Conservation (phyloP, 805 yeast genomes). For the Pichia cabralensis region DNA sequence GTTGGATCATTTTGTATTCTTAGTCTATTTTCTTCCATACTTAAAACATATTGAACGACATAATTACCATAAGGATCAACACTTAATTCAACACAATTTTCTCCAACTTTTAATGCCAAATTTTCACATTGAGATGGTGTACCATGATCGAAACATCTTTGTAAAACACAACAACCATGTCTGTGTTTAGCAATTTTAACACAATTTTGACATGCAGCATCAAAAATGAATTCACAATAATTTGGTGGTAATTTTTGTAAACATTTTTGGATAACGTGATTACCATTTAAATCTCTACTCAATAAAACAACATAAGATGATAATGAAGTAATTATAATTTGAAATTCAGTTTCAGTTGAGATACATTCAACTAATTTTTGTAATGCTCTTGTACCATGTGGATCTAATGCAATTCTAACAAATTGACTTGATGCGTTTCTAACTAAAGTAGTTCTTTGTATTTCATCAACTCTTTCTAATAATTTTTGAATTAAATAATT, state of each 20-base stretch:
- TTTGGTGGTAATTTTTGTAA: conserved; percentile 57
- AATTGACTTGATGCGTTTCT: conserved; percentile 63
- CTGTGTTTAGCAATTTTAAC: conserved; percentile 85
- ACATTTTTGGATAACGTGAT: conserved; percentile 93
- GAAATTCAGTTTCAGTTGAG: conserved; percentile 59
- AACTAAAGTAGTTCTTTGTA: conserved; percentile 62
- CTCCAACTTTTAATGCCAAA: conserved; percentile 59
- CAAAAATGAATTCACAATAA: conserved; percentile 83
- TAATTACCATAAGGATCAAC: conserved; percentile 95
- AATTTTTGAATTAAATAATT: conserved; percentile 88
- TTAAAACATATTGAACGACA: conserved; percentile 85
- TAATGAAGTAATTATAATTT: conserved; percentile 30
- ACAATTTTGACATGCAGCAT: conserved; percentile 67
- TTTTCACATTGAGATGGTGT: conserved; percentile 55
- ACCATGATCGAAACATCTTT: conserved; percentile 90
- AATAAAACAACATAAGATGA: conserved; percentile 63
- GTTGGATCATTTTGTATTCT: conserved; percentile 21
- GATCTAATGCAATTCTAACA: conserved; percentile 75
- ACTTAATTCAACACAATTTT: conserved; percentile 57
- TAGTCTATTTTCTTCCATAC: conserved; percentile 27
- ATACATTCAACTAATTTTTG: conserved; percentile 87
- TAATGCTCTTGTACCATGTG: conserved; percentile 93
- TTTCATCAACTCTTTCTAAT: conserved; percentile 61
- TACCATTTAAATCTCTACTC: conserved; percentile 88
- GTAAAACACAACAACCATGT: conserved; percentile 96